Base-by-base conservation (phyloP, 106 monocot genomes). In the Dendrobium officinale region DNA sequence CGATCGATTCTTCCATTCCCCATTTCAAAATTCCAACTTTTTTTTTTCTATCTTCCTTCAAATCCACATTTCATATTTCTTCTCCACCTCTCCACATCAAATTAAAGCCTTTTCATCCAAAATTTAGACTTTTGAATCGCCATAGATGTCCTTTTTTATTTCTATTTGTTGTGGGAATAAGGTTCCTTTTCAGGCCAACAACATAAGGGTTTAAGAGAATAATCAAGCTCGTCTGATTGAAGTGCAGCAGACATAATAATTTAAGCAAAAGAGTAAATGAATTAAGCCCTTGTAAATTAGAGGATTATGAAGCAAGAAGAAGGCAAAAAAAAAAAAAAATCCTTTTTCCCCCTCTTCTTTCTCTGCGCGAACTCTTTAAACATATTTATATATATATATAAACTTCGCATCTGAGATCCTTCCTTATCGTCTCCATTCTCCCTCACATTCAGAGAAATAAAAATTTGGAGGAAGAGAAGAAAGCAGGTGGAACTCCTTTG, bases 131-230 rank as follows among this genome's bases (percentile, higher is more conserved):
- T 70, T 61, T n/a, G 61, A 61, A 22, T 15, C 70, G 13, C 70
- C 33, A 70, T 33, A 70, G 31, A 70, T 70, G 31, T 74, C 6
- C 18, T 43, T 74, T 29, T 74, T 41, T 11, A 74, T 74, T 43
- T 74, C 74, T 31, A 74, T 74, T 74, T 43, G 74, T 74, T 74
- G 42, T 74, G 74, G 74, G 74, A 74, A 74, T 74, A 74, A 74
- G 74, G 20, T 37, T 42, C n/a, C 41, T 43, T 43, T 74, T 70
- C 41, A 19, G 74, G 74, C 42, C 43, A 33, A 4, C 33, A 40
- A 72, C 3, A 33, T 72, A 72, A 37, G 19, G 74, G 13, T 74
- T 74, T 43, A n/a, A 10, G 74, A 44, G 74, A 74, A 74, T 42
- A 74, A 74, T 42, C 1, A 74, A 70, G 61, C 6, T 22, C 22